Conservation (phyloP, 192 early-diverging fungal species). For the Gigaspora rosea region DNA sequence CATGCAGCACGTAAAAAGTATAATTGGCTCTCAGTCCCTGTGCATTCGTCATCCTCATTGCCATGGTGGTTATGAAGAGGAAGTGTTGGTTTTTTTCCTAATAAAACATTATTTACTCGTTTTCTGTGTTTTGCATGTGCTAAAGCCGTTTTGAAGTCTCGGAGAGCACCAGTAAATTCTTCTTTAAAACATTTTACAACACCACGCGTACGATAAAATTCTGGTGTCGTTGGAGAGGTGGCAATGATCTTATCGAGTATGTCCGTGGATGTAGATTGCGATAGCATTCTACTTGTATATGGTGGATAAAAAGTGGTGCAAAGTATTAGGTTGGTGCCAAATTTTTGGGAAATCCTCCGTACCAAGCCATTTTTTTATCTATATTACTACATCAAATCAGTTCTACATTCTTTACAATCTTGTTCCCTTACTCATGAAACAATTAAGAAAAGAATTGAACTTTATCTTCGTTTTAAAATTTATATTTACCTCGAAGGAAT, state of each 20-base stretch:
- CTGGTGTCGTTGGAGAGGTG: slow-evolving; percentile 24
- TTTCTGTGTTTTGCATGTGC: slow-evolving; percentile 26
- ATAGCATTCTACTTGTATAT: slow-evolving; percentile 29
- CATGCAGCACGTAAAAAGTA: slow-evolving; percentile 30
- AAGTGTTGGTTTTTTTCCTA: slow-evolving; percentile 16
- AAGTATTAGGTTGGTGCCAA: slow-evolving; percentile 24
- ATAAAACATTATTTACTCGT: slow-evolving; percentile 28
- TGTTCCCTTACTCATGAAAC: not conserved
- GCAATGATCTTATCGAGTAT: slow-evolving; percentile 23
- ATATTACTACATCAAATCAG: slow-evolving; percentile 8
- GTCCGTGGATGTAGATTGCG: slow-evolving; percentile 32
- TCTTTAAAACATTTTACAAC: slow-evolving; percentile 33
- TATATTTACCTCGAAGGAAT: slow-evolving; percentile 31
- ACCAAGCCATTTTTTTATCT: not conserved
- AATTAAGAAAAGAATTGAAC: no score
- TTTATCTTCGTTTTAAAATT: not conserved
- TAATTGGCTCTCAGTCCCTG: slow-evolving; percentile 25
- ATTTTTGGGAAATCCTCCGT: not conserved
- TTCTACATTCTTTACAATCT: not conserved
- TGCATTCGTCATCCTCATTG: slow-evolving; percentile 22
- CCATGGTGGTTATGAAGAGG: slow-evolving; percentile 29
- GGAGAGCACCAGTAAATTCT: slow-evolving; percentile 27
- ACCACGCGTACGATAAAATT: slow-evolving; percentile 29
- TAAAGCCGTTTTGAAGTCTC: slow-evolving; percentile 28
- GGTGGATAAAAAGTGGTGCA: slow-evolving; percentile 15